phyloP scores from a whole-genome alignment of 2,329 filamentous ascomycete species.

The Alternaria metachromatica region DNA sequence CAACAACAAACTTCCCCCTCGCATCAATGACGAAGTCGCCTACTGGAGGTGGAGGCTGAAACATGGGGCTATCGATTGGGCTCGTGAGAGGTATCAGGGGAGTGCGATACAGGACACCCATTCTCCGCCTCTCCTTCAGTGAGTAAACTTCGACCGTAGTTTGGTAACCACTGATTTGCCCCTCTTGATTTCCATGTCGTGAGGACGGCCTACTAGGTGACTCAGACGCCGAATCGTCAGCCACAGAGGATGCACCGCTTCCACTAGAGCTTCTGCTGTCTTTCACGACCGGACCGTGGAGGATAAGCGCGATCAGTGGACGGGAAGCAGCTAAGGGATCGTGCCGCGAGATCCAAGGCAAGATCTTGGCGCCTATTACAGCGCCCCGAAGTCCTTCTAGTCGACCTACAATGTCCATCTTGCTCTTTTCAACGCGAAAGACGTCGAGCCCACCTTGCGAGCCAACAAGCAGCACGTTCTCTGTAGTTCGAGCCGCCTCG shows the following conservation, averaged over 20 bases:
- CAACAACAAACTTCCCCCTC: slow-evolving; percentile 72
- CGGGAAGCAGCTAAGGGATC: slow-evolving; percentile 63
- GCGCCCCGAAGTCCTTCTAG: slow-evolving; percentile 80
- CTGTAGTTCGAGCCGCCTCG: slow-evolving; percentile 52
- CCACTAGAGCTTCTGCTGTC: slow-evolving; percentile 48
- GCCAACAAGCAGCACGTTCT: slow-evolving; percentile 76
- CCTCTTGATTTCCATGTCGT: slow-evolving; percentile 32
- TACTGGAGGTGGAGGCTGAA: slow-evolving; percentile 71
- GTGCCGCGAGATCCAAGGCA: slow-evolving; percentile 69
- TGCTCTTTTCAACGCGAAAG: slow-evolving; percentile 73
- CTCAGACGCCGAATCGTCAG: slow-evolving; percentile 47
- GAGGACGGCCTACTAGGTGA: slow-evolving; percentile 47
- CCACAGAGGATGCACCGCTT: slow-evolving; percentile 45
- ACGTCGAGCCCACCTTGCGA: slow-evolving; percentile 82
- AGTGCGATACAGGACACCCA: slow-evolving; percentile 77
- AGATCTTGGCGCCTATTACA: slow-evolving; percentile 81
- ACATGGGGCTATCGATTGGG: slow-evolving; percentile 65
- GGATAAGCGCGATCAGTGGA: slow-evolving; percentile 78
- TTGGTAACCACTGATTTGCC: slow-evolving; percentile 70
- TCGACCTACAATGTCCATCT: slow-evolving; percentile 71
- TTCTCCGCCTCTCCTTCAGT: slow-evolving; percentile 72
- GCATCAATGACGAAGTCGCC: slow-evolving; percentile 78
- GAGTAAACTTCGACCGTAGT: slow-evolving; percentile 91
- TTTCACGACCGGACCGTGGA: slow-evolving; percentile 77
- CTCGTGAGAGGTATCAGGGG: slow-evolving; percentile 67